A percentile compares a stretch with the other conserved stretches of the same genome.
phyloP scores from a whole-genome alignment of 1,284 basidiomycete genomes.

The Tilletia walkeri region DNA sequence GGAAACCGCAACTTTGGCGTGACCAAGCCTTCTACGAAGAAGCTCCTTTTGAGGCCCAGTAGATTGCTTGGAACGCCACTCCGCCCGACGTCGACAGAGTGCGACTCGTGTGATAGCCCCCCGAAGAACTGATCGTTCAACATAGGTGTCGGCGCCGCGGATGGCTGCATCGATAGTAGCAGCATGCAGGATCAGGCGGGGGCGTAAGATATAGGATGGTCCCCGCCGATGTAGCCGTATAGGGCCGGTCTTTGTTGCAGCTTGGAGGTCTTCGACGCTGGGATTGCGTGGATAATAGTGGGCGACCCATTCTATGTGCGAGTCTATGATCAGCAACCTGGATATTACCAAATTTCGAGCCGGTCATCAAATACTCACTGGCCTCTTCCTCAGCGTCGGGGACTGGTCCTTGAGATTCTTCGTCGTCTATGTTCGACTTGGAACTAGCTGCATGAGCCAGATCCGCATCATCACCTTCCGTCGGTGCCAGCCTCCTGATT shows the following conservation, averaged over 20 bases:
- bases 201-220: not conserved
- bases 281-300: constrained; percentile 10
- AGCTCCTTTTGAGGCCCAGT: constrained; percentile 67
- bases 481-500: constrained; percentile 59
- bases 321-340: not conserved
- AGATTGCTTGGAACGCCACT: constrained; percentile 71
- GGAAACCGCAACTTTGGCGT: constrained; percentile 18
- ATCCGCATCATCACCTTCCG: constrained; percentile 39
- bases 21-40: constrained; percentile 64
- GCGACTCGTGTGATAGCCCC: constrained; percentile 45
- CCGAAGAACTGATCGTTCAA: constrained; percentile 62
- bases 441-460: constrained; percentile 14
- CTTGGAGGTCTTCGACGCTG: not conserved
- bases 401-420: constrained; percentile 23
- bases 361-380: not conserved
- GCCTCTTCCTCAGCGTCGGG: constrained; percentile 31
- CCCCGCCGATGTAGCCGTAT: not conserved
- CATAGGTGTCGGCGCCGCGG: constrained; percentile 70
- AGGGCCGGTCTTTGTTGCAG: not conserved
- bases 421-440: too few relatives aligned
- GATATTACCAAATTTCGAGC: too few relatives aligned
- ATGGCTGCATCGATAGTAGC: constrained; percentile 64
- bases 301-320: not conserved
- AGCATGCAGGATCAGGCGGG: constrained; percentile 62
- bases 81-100: constrained; percentile 58